Evolutionary conservation across 169 alveolate genomes (phyloP), one percentile per base, ranked within the genome.

Genomic region (Plasmodium malariae): DNA sequence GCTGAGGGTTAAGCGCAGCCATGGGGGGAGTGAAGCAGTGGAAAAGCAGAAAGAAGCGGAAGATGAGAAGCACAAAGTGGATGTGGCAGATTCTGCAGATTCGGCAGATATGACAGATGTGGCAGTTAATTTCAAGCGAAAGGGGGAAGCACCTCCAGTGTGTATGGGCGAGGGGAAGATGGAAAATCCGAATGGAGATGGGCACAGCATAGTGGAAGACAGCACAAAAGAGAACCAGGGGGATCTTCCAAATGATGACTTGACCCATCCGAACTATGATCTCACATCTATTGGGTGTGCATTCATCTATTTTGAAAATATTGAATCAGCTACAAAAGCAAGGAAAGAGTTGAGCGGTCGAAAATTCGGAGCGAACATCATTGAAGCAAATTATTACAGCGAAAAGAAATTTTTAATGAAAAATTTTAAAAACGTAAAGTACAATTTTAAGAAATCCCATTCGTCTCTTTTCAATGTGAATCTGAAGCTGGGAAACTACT

Each of bases 311-410:
- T 93, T 93, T 83, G 76, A 73, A 45, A 90, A 83, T 36, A 70
- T 87, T 14, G 95, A 93, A 40, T 93, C 91, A 3, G 91, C 95
- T 5, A 92, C 94, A 0, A 93, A 90, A 24, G 94, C 95, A 11
- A 63, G 95, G 43, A 93, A 89, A 86, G 95, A 88, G 37, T 59
- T 93, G n/a, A 88, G 92, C 43, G 96, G 96, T 3, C 57, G 96
- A 26, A 93, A 91, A 36, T 93, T 93, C 48, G 92, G 88, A 19
- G 94, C 93, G 1, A 87, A 78, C n/a, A 86, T 92, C 26, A 94
- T 93, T 24, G 96, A 93, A 69, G 96, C 96, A 11, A 94, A 91
- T 45, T 93, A 93, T 30, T 93, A 63, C 62, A 88, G 93, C 17
- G 95, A 91, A 49, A 55, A 86, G n/a, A 65, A 70, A 17, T 93